These are phyloP conservation scores for Pythium dissimile DNA, from an alignment of 352 stramenopile species.

Conservation along the genomic window DNA sequence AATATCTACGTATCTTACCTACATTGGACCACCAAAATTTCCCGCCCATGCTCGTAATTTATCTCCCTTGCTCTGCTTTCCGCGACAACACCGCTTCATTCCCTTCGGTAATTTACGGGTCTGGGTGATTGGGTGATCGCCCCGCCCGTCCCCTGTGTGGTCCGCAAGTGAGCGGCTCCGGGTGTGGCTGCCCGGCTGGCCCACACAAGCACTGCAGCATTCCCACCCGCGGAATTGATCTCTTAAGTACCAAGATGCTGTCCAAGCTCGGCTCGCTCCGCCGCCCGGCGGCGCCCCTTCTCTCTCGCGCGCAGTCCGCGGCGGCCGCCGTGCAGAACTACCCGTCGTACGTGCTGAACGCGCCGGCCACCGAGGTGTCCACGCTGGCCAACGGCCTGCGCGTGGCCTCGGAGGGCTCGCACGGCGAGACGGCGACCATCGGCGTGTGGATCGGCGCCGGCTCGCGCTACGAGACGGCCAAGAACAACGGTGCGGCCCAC, in stretches of 20 bases:
- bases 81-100: background rate
- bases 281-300: slow-evolving; percentile 38
- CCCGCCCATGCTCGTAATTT: slow-evolving; percentile 15
- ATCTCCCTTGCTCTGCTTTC: background rate
- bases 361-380: slow-evolving; percentile 95
- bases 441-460: slow-evolving; percentile 97
- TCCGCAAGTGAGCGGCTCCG: slow-evolving; percentile 9
- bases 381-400: slow-evolving; percentile 95
- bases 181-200: background rate
- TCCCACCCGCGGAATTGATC: slow-evolving; percentile 24
- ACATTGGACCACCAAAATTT: slow-evolving; percentile 23
- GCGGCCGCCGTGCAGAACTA: slow-evolving; percentile 70
- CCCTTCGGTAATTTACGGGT: background rate
- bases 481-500: slow-evolving; percentile 99
- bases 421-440: slow-evolving; percentile 98
- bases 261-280: slow-evolving; percentile 55
- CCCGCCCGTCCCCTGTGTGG: slow-evolving; percentile 1
- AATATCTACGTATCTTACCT: background rate
- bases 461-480: slow-evolving; percentile 96
- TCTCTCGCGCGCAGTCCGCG: slow-evolving; percentile 67
- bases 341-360: slow-evolving; percentile 90
- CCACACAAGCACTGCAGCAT: background rate
- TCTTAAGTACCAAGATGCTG: slow-evolving; percentile 36
- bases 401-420: slow-evolving; percentile 96
- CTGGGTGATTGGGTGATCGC: slow-evolving; percentile 23